phyloP scores from a whole-genome alignment of 1,284 basidiomycete genomes.

The Neolentinus lepideus region DNA sequence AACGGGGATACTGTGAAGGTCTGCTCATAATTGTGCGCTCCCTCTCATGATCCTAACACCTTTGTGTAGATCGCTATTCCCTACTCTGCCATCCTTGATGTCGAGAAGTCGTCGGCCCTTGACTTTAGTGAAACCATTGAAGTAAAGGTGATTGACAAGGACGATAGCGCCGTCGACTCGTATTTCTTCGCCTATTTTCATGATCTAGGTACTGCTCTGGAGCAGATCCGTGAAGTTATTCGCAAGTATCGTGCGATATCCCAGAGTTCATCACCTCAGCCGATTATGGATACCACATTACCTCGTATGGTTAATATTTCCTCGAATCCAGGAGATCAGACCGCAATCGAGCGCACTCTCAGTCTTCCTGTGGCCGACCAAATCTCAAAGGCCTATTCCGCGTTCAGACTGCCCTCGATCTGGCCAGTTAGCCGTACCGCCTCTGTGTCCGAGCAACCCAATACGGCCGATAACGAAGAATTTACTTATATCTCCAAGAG shows the following conservation, averaged over 20 bases:
- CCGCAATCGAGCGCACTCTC: slow-evolving; percentile 30
- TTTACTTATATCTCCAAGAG: slow-evolving; percentile 64
- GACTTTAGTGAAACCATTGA: slow-evolving; percentile 95
- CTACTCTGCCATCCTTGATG: slow-evolving; percentile 81
- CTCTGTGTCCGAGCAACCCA: slow-evolving; percentile 24
- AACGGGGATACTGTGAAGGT: slow-evolving; percentile 93
- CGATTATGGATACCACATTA: slow-evolving; percentile 63
- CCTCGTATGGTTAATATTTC: slow-evolving; percentile 25
- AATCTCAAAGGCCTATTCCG: slow-evolving; percentile 22
- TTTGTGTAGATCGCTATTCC: slow-evolving; percentile 81
- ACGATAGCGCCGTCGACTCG: slow-evolving; percentile 75
- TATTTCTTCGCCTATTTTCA: slow-evolving; percentile 94
- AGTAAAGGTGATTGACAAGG: slow-evolving; percentile 83
- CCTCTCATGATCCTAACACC: not conserved
- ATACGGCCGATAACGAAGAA: slow-evolving; percentile 37
- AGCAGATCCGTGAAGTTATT: slow-evolving; percentile 73
- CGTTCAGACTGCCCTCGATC: slow-evolving; percentile 53
- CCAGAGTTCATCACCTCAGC: slow-evolving; percentile 29
- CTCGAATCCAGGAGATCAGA: slow-evolving; percentile 13
- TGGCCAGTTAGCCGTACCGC: slow-evolving; percentile 31
- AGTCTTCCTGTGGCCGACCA: slow-evolving; percentile 15
- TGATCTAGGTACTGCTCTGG: slow-evolving; percentile 67
- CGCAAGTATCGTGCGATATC: slow-evolving; percentile 43
- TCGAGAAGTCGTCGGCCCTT: slow-evolving; percentile 82
- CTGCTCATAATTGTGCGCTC: slow-evolving; percentile 9